These are phyloP conservation scores for Tillandsia fasciculata DNA, from an alignment of 176 grass and related monocot species.

Conservation along the genomic window DNA sequence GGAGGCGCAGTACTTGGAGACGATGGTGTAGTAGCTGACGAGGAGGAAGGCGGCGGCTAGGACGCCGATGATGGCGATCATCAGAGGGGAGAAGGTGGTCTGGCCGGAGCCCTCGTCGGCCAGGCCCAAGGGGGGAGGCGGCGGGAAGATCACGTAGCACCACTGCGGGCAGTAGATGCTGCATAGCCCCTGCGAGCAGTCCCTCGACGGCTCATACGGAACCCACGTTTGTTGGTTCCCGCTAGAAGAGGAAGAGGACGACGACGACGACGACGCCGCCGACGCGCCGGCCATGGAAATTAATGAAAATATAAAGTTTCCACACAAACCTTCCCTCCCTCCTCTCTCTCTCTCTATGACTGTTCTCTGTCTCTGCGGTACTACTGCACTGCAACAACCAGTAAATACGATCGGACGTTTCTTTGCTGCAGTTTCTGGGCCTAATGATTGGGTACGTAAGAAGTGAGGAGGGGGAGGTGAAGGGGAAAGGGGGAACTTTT, in stretches of 20 bases:
- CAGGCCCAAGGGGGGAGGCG: constrained; percentile 31
- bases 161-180: constrained; percentile 94
- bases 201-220: constrained; percentile 56
- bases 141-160: constrained; percentile 60
- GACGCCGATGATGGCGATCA: constrained; percentile 28
- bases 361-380: too few species aligned
- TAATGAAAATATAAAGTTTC: too few species aligned
- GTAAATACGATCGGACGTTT: constrained; percentile 5
- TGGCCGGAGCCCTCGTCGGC: constrained; percentile 8
- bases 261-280: background rate
- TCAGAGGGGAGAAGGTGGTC: constrained; percentile 12
- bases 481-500: constrained; percentile 14
- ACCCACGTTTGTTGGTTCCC: constrained; percentile 59
- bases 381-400: background rate
- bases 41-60: constrained; percentile 21
- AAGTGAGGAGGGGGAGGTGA: constrained; percentile 9
- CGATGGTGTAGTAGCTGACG: constrained; percentile 20
- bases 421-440: constrained; percentile 24
- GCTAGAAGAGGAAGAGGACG: background rate
- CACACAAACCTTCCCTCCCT: too few species aligned
- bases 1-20: constrained; percentile 11
- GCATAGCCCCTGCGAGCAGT: constrained; percentile 91
- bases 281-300: background rate
- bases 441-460: constrained; percentile 21
- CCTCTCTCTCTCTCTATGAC: too few species aligned